Evolutionary conservation across 768 basidiomycete species (phyloP), one percentile per base, ranked within the genome.

Genomic region (Fomitopsis serialis): DNA sequence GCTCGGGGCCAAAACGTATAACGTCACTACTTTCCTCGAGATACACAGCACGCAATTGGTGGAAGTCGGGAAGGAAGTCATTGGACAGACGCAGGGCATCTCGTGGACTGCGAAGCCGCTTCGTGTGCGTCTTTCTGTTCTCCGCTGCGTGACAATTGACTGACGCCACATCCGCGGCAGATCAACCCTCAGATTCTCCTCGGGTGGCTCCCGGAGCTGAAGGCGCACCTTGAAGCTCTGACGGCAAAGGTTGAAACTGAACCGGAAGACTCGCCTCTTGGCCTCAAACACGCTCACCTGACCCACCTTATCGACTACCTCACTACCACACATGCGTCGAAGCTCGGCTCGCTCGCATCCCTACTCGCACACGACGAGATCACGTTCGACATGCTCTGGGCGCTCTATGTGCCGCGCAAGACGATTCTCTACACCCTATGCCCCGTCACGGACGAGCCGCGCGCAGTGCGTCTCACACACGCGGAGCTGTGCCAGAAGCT

Each of bases 51-150:
- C 70, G 24, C 79, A 79, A 58, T 74, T 85, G 52, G 65, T 79
- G 22, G 76, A 79, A 57, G 78, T n/a, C n/a, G n/a, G 80, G 58
- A 76, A 79, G 56, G 78, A 80, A 37, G 78, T 84, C 19, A 78
- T 85, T 54, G 70, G 76, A 50, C 70, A 74, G 4, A 80, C 79
- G 74, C 79, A 78, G 24, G 82, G 82, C 15, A 68, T 83, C 23
- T 83, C 82, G 8, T 85, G 84, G 82, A 77, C 79, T 29, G 63
- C 77, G 4, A 77, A 80, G 25, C 80, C 81, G 7, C 70, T 84
- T 10, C 77, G 80, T 66, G 82, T 81, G 59, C 5, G 56, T 54
- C 9, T 32, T 51, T 40, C 12, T 15, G 40, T 9, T 22, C 12
- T 5, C 32, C 11, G 0, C 1, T 24, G 22, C 48, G 21, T 23